Percentiles rank a stretch among this genome's conserved stretches.
Conservation (phyloP, 192 early-diverging fungal species). For the Coemansia sp. region DNA sequence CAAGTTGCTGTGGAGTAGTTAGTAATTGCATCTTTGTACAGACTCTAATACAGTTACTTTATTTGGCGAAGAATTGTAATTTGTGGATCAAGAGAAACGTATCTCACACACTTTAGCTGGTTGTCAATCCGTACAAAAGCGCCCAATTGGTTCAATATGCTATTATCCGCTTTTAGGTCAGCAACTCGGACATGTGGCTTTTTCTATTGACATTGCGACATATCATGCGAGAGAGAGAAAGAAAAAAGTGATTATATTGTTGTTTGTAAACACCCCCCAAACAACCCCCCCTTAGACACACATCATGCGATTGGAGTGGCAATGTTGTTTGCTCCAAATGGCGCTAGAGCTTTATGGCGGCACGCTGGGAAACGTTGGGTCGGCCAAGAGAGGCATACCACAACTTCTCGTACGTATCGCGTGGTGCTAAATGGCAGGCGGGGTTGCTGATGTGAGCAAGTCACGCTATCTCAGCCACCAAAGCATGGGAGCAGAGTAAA, state of each 20-base stretch:
- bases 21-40: not conserved
- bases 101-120: not conserved
- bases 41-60: not conserved
- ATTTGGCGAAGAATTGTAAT: not conserved
- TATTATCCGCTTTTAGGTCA: conserved; percentile 64
- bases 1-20: conserved; percentile 16
- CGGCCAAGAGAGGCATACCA: not conserved
- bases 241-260: too few relatives aligned
- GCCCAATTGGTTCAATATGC: conserved; percentile 54
- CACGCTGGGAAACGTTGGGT: not conserved
- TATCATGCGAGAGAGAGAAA: too few relatives aligned
- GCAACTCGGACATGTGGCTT: conserved; percentile 78
- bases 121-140: not conserved
- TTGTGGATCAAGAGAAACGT: not conserved
- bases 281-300: not conserved
- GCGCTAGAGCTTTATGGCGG: conserved; percentile 8
- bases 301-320: conserved; percentile 62
- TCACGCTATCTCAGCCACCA: conserved; percentile 1
- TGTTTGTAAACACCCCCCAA: too few relatives aligned
- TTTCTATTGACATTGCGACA: conserved; percentile 69
- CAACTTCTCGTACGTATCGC: not conserved
- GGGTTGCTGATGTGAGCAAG: not conserved
- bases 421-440: not conserved
- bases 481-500: not conserved
- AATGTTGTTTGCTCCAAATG: conserved; percentile 56